Evolutionary conservation across 768 basidiomycete species (phyloP), one percentile per base, ranked within the genome.

Genomic region (Amanita jacksonii): DNA sequence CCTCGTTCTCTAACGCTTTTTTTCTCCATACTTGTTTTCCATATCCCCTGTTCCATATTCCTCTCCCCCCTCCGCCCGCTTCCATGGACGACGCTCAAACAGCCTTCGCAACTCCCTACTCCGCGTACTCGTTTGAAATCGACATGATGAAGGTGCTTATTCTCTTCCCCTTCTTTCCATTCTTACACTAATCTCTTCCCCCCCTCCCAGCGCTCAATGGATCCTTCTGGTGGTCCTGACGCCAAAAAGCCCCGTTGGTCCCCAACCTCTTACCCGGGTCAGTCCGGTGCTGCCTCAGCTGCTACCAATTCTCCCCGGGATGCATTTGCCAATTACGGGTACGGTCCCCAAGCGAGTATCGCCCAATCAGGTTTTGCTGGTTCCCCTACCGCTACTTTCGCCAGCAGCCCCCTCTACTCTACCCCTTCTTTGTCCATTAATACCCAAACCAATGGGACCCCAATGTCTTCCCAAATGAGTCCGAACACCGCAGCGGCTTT

Each of bases 171-270:
- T 42, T 31, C 12, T 22, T 38, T 38, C 36, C 19, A n/a, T n/a
- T n/a, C 24, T 30, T 20, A 19, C 15, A 13, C 28, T 45, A 4
- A 38, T 12, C 2, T 22, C 8, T 22, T 30, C 38, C 27, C 41
- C 32, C n/a, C n/a, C n/a, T 28, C 36, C 25, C 63, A 91, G 88
- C 81, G 88, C 65, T 81, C 88, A 42, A 88, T 90, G 77, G 89
- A 90, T 63, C 60, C 81, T 60, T 73, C 78, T 52, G 81, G 79
- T 55, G 85, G 83, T 55, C 85, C 84, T 52, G 85, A 87, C 63
- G 72, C 81, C 44, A 91, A 91, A 76, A 91, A 91, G 65, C 81
- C 88, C 46, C 84, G 88, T 53, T 89, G 87, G 87, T 87, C 85
- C 22, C 84, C 85, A 41, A 79, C 73, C 40, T 77, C 64, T 28